Base-by-base conservation (phyloP, 306 rosid genomes). In the Lathyrus aphaca region DNA sequence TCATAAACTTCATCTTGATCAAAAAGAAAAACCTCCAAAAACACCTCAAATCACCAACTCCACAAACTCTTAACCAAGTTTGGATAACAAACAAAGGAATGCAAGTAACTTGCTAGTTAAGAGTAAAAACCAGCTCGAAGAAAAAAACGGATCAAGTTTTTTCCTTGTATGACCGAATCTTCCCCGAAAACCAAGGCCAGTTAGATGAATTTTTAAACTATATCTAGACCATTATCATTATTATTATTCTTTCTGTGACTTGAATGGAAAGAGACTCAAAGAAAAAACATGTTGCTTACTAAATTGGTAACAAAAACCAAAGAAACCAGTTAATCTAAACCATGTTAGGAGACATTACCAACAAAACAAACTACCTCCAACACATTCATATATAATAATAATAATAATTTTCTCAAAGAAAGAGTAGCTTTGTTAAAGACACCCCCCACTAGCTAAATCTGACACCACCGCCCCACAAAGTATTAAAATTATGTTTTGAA, bases 1-100 rank as follows among this genome's bases (percentile, higher is more conserved):
- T 91, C 97, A 91, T 91, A 76, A 91, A 91, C 88, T 91, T 91
- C 97, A 91, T 91, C 64, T 86, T 83, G 76, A 44, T 72, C 73
- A 74, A 69, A 63, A 16, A 17, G 32, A 42, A 71, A 51, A 27
- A 60, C 18, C 73, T 54, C 62, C 16, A 19, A 12, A 27, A 27
- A 45, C 49, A 14, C 13, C 14, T 50, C 14, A 18, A 53, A 53
- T 53, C 15, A 51, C 53, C 53, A 5, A 46, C 30, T 51, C 29
- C 58, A 53, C 59, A 53, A 53, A 1, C 59, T 53, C 59, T 51
- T 51, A 6, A 51, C 30, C 58, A 51, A 51, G 58, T 51, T 10
- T 10, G 13, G 30, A 51, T 10, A 4, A 10, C 74, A 68, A 62
- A 16, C 39, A n/a, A 56, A 2, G 16, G 7, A 56, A 56, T 56